These are phyloP conservation scores for Drechslerella stenobrocha DNA, from an alignment of 2,329 filamentous ascomycete genomes.

Conservation along the genomic window DNA sequence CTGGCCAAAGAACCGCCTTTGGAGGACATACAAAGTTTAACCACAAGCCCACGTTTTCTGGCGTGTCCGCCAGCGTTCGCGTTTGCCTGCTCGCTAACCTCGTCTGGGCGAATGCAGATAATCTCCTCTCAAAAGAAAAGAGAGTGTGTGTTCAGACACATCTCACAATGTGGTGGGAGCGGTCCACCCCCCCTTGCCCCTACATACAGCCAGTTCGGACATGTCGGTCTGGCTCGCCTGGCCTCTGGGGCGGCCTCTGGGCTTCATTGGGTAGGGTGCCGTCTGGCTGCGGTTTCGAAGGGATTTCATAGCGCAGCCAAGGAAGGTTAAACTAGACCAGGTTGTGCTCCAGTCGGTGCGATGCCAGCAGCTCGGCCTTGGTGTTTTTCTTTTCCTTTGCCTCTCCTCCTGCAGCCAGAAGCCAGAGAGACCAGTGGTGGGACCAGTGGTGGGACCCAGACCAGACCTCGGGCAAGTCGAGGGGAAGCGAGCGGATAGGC, in stretches of 20 bases:
- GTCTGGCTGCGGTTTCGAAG: slow-evolving; percentile 48
- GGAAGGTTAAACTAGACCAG: neutral
- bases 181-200: slow-evolving; percentile 9
- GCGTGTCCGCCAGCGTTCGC: slow-evolving; percentile 3
- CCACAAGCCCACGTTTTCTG: slow-evolving; percentile 34
- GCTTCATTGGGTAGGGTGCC: slow-evolving; percentile 39
- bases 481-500: neutral
- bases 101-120: neutral
- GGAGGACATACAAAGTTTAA: no score
- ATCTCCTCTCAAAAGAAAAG: neutral
- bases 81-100: slow-evolving; percentile 16
- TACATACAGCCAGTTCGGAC: slow-evolving; percentile 5
- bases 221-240: slow-evolving; percentile 11
- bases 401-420: neutral
- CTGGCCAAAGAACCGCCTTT: neutral
- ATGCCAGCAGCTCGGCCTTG: neutral
- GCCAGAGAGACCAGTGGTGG: neutral
- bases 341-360: neutral
- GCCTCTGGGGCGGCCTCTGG: slow-evolving; percentile 22
- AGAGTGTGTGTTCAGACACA: neutral
- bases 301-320: slow-evolving; percentile 39
- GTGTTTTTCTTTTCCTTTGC: neutral
- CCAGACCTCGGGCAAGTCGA: neutral
- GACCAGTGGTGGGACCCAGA: no score
- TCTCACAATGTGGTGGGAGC: neutral